A percentile compares a stretch with the other conserved stretches of the same genome.
Conservation (phyloP, 176 grass and related monocot species). For the Aegilops tauschii region DNA sequence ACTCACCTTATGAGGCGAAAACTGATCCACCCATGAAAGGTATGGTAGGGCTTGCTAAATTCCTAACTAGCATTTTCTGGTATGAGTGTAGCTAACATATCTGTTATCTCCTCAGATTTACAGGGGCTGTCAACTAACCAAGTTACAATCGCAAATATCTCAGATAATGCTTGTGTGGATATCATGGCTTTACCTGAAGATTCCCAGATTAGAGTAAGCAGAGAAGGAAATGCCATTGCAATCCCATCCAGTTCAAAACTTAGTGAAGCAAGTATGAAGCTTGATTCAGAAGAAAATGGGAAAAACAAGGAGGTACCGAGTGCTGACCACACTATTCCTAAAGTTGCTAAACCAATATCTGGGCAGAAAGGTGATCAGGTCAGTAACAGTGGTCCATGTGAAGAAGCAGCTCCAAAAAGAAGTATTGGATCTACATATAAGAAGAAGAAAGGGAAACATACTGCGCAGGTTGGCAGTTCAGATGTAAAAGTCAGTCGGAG, state of each 20-base stretch:
- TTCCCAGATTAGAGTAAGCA: slow-evolving; percentile 15
- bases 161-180: slow-evolving; percentile 20
- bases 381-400: slow-evolving; percentile 16
- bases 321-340: slow-evolving; percentile 26
- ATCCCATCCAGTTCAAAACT: slow-evolving; percentile 1
- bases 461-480: slow-evolving; percentile 3
- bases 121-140: background rate
- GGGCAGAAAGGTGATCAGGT: slow-evolving; percentile 3
- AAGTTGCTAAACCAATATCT: slow-evolving; percentile 17
- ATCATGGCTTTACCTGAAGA: slow-evolving; percentile 1
- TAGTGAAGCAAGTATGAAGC: slow-evolving; percentile 21
- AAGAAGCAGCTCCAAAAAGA: slow-evolving; percentile 34
- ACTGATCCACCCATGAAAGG: slow-evolving; percentile 29
- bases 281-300: slow-evolving; percentile 17
- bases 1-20: slow-evolving; percentile 14
- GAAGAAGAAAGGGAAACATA: slow-evolving; percentile 23
- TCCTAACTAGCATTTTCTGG: background rate
- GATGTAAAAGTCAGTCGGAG: slow-evolving; percentile 41
- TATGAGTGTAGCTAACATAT: background rate
- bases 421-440: slow-evolving; percentile 27
- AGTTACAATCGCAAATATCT: background rate
- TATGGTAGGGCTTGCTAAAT: slow-evolving; percentile 25
- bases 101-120: slow-evolving; percentile 31
- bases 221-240: slow-evolving; percentile 11
- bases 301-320: slow-evolving; percentile 19